phyloP scores from a whole-genome alignment of 352 stramenopile species.

The Phytophthora macrochlamydospora region DNA sequence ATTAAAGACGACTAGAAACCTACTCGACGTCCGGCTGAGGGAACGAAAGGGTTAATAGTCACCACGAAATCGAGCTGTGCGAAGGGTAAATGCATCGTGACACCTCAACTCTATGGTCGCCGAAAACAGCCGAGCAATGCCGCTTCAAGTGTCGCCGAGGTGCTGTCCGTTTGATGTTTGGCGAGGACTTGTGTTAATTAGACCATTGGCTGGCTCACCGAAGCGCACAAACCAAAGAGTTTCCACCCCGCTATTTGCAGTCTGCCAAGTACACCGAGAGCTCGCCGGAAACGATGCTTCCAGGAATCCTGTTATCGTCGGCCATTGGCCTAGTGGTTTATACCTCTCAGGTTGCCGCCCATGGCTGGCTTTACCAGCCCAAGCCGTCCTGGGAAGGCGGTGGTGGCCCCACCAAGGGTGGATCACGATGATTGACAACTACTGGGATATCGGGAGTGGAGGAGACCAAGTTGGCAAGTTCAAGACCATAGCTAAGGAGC shows the following conservation, averaged over 20 bases:
- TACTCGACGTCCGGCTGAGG: neutral
- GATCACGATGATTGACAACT: conserved; percentile 29
- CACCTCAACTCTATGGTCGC: too few relatives aligned
- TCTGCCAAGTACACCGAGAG: too few relatives aligned
- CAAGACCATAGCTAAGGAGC: conserved; percentile 33
- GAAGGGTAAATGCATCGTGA: too few relatives aligned
- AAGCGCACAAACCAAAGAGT: too few relatives aligned
- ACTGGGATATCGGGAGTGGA: conserved; percentile 34
- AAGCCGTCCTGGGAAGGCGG: conserved; percentile 18
- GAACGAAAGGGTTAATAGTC: neutral
- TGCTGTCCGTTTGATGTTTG: too few relatives aligned
- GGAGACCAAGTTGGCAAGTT: conserved; percentile 36
- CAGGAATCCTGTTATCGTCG: conserved; percentile 5
- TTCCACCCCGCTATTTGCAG: too few relatives aligned
- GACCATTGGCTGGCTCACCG: too few relatives aligned
- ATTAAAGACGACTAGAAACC: neutral
- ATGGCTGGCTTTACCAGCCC: conserved; percentile 27
- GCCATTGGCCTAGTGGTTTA: conserved; percentile 12
- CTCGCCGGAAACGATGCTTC: neutral
- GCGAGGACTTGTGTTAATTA: too few relatives aligned
- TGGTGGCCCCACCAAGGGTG: conserved; percentile 5
- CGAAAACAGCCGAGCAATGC: too few relatives aligned
- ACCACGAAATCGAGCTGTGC: too few relatives aligned
- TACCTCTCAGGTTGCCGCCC: conserved; percentile 10
- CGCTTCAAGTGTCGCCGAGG: too few relatives aligned